Conservation (phyloP, 225 moss, liverwort and hornwort genomes). For the Ulota crispa region DNA sequence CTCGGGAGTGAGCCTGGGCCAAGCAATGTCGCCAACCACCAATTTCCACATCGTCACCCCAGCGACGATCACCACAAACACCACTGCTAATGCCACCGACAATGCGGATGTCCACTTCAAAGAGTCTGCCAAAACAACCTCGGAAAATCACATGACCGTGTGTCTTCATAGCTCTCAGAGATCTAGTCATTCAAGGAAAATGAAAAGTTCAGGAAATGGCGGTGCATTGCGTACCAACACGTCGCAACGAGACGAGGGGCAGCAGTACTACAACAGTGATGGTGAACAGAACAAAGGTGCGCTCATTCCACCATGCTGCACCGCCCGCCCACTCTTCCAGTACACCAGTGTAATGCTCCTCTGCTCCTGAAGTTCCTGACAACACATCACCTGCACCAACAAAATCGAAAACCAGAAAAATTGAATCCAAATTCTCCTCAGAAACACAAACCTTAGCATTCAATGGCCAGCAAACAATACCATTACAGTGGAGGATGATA, state of each 20-base stretch:
- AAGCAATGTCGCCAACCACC: constrained; percentile 61
- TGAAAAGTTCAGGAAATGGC: not conserved
- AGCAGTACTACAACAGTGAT: constrained; percentile 55
- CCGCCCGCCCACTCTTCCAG: constrained; percentile 83
- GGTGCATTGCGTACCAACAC: constrained; percentile 58
- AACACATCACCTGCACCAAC: constrained; percentile 74
- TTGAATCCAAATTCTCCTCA: not conserved
- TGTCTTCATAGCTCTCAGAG: not conserved
- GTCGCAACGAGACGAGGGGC: constrained; percentile 72
- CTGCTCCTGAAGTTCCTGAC: constrained; percentile 57
- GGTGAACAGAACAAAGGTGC: constrained; percentile 65
- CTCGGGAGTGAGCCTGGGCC: constrained; percentile 67
- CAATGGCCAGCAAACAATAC: not conserved
- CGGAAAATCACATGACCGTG: not conserved
- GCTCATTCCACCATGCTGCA: constrained; percentile 85
- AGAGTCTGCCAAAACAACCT: constrained; percentile 53
- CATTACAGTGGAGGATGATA: not conserved
- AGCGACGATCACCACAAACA: constrained; percentile 72
- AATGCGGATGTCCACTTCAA: constrained; percentile 88
- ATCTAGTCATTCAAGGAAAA: not conserved
- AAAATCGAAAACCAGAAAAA: not conserved
- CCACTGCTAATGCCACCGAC: constrained; percentile 75
- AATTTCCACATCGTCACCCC: constrained; percentile 68
- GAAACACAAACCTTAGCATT: not conserved
- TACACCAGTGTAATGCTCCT: constrained; percentile 62